Evolutionary conservation across 139 green algal genomes (phyloP), one percentile per base, ranked within the genome.

Genomic region (Nannochloris sp.): DNA sequence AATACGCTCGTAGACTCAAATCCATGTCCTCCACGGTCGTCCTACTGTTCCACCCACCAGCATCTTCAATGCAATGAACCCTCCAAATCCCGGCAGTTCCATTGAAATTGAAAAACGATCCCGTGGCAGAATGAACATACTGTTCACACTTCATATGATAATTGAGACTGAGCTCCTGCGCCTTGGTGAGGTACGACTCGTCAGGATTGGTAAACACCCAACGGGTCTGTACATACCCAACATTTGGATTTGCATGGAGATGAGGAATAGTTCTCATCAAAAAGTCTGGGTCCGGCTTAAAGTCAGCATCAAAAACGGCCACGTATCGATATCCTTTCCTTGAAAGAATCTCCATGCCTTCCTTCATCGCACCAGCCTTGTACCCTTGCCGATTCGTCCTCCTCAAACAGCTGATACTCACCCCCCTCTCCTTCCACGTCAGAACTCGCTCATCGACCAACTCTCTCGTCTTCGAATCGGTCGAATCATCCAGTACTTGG

Each of bases 11-110:
- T 45, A 95, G 79, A 53, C 68, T 81, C 8, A 95, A 76, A 71
- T 95, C 88, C 85, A 95, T 93, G 71, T 95, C 89, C 76, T 97
- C 90, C 9, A 96, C 89, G 9, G 91, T 95, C 3, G 92, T 98
- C 70, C 92, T 82, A 23, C 65, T 76, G 59, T 95, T 80, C 92
- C 92, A 98, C 36, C 91, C 90, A 44, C 92, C 92, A 6, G 85
- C 83, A 49, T 88, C 81, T 49, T 93, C 63, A 66, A 98, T 94
- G 56, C 86, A 87, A 44, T 72, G 70, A 10, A 74, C 31, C 40
- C 69, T 57, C 70, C 79, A 91, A 37, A 85, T 76, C 53, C 86
- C 87, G 10, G 86, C 87, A 12, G 87, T 94, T 44, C 85, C 87
- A 63, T 95, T 93, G 75, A 95, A 95, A 68, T 95, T 93, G 75